Conservation (phyloP, 2,329 filamentous ascomycete genomes). For the Colletotrichum shisoi region DNA sequence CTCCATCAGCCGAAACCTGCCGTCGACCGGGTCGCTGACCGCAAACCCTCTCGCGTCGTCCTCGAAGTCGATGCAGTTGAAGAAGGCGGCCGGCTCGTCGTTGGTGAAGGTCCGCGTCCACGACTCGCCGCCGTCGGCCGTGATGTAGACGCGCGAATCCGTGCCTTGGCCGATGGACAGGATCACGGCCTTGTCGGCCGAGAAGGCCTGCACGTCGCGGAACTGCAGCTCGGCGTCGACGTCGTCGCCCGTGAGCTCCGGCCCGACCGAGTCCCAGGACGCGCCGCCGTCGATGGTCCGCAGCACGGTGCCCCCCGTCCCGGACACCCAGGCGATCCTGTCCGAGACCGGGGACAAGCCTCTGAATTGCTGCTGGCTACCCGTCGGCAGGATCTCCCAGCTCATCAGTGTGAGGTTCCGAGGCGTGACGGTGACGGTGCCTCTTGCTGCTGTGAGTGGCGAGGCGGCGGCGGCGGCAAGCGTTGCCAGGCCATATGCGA, state of each 20-base stretch:
- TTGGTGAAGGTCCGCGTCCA: conserved; percentile 46
- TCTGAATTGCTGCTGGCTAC: conserved; percentile 45
- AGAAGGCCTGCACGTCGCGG: conserved; percentile 52
- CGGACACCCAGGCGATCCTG: conserved; percentile 47
- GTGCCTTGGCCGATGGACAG: conserved; percentile 49
- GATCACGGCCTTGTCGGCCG: conserved; percentile 51
- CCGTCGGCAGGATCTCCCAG: conserved; percentile 44
- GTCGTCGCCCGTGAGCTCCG: conserved; percentile 41
- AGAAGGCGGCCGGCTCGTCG: conserved; percentile 45
- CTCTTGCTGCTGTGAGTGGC: conserved; percentile 11
- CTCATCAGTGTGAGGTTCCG: conserved; percentile 26
- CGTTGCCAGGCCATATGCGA: conserved; percentile 8
- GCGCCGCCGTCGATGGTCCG: conserved; percentile 45
- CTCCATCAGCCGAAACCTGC: conserved; percentile 47
- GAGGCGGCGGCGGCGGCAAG: conserved; percentile 24
- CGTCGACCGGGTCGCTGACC: conserved; percentile 48
- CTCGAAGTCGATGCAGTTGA: conserved; percentile 48
- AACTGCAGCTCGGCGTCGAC: conserved; percentile 45
- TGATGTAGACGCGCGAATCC: conserved; percentile 47
- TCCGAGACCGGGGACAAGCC: conserved; percentile 46
- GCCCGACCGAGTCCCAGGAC: conserved; percentile 47
- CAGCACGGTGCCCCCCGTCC: conserved; percentile 46
- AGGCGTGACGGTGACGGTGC: not conserved
- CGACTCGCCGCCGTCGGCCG: conserved; percentile 43
- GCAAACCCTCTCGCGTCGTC: conserved; percentile 43